Evolutionary conservation across 306 rosid species (phyloP), one percentile per base, ranked within the genome.

Genomic region (Begonia masoniana): DNA sequence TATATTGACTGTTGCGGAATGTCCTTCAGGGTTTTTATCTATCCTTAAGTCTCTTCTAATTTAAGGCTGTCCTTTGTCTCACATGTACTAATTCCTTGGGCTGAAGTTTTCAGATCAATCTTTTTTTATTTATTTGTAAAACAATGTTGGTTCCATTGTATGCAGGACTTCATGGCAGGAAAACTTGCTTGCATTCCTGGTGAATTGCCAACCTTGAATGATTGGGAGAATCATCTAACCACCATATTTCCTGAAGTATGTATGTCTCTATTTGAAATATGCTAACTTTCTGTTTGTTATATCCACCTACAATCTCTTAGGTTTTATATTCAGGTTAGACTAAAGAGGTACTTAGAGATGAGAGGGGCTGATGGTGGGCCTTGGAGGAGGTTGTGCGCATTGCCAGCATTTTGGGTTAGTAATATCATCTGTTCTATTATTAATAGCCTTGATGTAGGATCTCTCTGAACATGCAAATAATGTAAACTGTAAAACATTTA

Each of bases 341-440:
- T 92, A 70, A 92, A 92, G 86, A 79, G 99, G 66, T 92, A 92
- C 72, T 68, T 92, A 80, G 99, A 92, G 78, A 92, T 92, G 99
- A 81, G 99, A 77, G 96, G 96, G 16, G 88, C 96, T 70, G 99
- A 92, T 71, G 99, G 95, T 68, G 99, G 99, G 11, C 99, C 99
- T 57, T 92, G 96, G 99, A 83, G 99, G 86, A 86, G 95, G 73
- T 74, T 92, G 63, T 86, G 95, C 68, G 96, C 96, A 67, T 76
- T 92, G 76, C 99, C 99, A 47, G 96, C 99, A 48, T 77, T 92
- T 75, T 92, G 96, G 99, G 99, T 86, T 73, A 63, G 71, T 67
- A 48, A 36, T 62, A 58, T 59, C 46, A 39, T 41, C 62, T 62
- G 31, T 42, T 60, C 62, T 31, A 31, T 31, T 6, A 31, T 31